These are phyloP conservation scores for Umbellularia californica DNA, from an alignment of 164 flowering plant species.

Conservation along the genomic window DNA sequence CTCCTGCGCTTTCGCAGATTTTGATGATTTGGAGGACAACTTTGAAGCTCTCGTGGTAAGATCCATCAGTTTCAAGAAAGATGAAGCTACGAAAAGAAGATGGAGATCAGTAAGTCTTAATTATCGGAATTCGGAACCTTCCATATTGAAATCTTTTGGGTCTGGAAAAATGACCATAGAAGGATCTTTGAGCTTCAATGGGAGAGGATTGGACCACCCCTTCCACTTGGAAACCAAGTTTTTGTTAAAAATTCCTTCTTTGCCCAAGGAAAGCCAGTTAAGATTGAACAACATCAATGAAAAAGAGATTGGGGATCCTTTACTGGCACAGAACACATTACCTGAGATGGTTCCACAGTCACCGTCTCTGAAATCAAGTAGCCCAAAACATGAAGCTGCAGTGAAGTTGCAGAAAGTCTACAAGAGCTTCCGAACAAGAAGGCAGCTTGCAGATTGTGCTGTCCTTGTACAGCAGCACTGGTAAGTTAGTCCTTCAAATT, in stretches of 20 bases:
- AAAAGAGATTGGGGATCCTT: constrained; percentile 12
- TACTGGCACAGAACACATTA: constrained; percentile 14
- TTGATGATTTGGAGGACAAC: constrained; percentile 34
- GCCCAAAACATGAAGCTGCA: constrained; percentile 72
- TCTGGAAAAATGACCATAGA: constrained; percentile 24
- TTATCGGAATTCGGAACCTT: constrained; percentile 35
- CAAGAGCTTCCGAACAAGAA: constrained; percentile 83
- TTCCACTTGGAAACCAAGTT: constrained; percentile 32
- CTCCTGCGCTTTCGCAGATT: constrained; percentile 48
- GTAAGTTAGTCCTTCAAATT: constrained; percentile 19
- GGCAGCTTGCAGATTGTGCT: constrained; percentile 95
- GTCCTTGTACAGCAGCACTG: constrained; percentile 84
- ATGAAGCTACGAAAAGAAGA: constrained; percentile 30
- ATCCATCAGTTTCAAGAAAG: constrained; percentile 48
- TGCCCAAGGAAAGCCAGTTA: constrained; percentile 3
- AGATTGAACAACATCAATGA: constrained; percentile 10
- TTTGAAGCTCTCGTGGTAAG: constrained; percentile 47
- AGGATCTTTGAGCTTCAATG: constrained; percentile 53
- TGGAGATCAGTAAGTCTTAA: constrained; percentile 53
- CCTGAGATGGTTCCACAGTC: constrained; percentile 10
- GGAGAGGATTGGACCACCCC: constrained; percentile 17
- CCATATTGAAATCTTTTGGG: constrained; percentile 31
- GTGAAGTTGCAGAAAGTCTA: constrained; percentile 91
- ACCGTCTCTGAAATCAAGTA: constrained; percentile 22
- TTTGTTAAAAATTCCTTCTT: constrained; percentile 23